Percentiles rank a stretch among this genome's conserved stretches.
phyloP scores from a whole-genome alignment of 306 rosid genomes.

The Fragaria vesca region DNA sequence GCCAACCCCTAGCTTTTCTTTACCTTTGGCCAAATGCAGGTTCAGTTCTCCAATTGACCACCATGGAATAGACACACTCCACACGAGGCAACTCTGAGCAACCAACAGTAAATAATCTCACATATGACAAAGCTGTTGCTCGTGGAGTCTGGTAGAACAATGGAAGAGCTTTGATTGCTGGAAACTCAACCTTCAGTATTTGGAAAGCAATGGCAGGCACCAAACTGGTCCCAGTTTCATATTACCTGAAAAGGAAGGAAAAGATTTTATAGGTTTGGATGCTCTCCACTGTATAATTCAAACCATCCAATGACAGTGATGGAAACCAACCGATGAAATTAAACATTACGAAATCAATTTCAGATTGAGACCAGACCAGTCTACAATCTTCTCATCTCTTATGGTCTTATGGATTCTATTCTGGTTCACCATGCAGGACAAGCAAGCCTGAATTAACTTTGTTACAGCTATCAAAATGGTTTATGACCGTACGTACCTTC shows the following conservation, averaged over 20 bases:
- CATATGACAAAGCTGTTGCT: constrained; percentile 31
- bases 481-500: constrained; percentile 37
- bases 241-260: constrained; percentile 26
- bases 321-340: background rate
- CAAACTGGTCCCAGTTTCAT: constrained; percentile 33
- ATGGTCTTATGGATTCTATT: background rate
- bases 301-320: background rate
- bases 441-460: background rate
- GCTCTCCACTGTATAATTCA: background rate
- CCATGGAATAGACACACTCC: constrained; percentile 30
- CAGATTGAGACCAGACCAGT: background rate
- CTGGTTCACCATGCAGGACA: background rate
- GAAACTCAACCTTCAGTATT: constrained; percentile 31
- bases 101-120: constrained; percentile 16
- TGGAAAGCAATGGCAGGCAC: constrained; percentile 29
- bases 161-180: constrained; percentile 36
- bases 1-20: constrained; percentile 3
- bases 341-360: background rate
- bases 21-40: constrained; percentile 26
- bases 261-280: background rate
- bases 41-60: constrained; percentile 31
- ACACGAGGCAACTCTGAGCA: constrained; percentile 17
- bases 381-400: background rate
- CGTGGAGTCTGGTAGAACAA: constrained; percentile 31
- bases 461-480: background rate